Percentiles rank a stretch among this genome's conserved stretches.
These are phyloP conservation scores for Verticillium longisporum DNA, from an alignment of 2,329 filamentous ascomycete genomes.

Conservation along the genomic window DNA sequence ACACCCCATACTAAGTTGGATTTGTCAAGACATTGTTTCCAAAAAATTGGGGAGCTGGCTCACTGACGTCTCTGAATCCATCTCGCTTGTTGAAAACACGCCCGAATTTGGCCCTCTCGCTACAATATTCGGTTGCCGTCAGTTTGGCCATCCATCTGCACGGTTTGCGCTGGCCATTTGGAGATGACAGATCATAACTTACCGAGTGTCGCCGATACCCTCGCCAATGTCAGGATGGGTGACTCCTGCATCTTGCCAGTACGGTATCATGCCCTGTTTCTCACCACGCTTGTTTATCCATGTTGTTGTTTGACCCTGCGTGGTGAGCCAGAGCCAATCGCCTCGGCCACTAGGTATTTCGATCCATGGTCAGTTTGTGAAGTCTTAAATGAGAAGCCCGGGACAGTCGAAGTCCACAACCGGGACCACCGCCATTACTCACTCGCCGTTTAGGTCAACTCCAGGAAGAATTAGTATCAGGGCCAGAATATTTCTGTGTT, in stretches of 20 bases:
- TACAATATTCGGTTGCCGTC: neutral
- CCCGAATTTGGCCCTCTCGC: neutral
- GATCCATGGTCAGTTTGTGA: no score
- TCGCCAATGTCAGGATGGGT: constrained; percentile 8
- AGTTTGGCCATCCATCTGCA: no score
- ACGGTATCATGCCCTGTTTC: constrained; percentile 6
- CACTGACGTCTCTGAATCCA: neutral
- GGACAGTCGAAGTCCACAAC: no score
- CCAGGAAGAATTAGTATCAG: no score
- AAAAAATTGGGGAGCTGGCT: neutral
- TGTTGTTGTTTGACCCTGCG: constrained; percentile 11
- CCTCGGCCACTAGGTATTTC: no score
- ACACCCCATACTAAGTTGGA: neutral
- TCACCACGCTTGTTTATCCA: constrained; percentile 17
- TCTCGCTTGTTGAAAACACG: constrained; percentile 8
- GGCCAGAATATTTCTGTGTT: no score
- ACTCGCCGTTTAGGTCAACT: constrained; percentile 17
- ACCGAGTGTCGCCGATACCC: neutral
- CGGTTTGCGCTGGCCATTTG: no score
- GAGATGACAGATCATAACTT: neutral
- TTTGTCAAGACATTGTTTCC: neutral
- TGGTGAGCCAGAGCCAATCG: constrained; percentile 17
- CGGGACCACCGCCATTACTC: no score
- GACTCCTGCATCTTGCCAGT: constrained; percentile 17
- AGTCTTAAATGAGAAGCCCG: no score